A percentile compares a stretch with the other conserved stretches of the same genome.
Conservation (phyloP, 345 rosid genomes). For the Raphanus sativus region DNA sequence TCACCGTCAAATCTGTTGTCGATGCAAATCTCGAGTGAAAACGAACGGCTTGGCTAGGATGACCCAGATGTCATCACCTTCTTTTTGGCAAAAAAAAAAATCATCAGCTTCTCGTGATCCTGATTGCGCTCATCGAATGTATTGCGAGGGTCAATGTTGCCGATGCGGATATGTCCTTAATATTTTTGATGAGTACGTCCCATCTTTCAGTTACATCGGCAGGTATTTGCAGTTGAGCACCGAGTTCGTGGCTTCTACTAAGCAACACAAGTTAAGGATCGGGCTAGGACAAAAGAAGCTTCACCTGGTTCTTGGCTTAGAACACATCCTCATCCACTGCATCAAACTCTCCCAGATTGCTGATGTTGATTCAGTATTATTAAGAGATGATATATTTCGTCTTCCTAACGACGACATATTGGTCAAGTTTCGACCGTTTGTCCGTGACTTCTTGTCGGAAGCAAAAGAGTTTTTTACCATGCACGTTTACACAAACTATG, state of each 20-base stretch:
- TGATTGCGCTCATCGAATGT: conserved; percentile 2
- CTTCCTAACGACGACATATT: neutral
- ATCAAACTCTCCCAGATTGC: neutral
- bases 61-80: neutral
- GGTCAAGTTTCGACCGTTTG: conserved; percentile 23
- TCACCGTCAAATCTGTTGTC: conserved; percentile 4
- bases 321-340: conserved; percentile 14
- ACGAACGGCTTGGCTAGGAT: neutral
- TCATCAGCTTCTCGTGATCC: neutral
- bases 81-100: too few species aligned
- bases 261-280: neutral
- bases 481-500: conserved; percentile 12
- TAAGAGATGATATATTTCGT: conserved; percentile 10
- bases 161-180: conserved; percentile 7
- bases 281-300: conserved; percentile 16
- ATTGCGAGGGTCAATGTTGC: neutral
- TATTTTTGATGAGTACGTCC: neutral
- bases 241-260: neutral
- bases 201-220: conserved; percentile 6
- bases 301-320: conserved; percentile 28
- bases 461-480: conserved; percentile 3
- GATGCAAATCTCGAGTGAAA: neutral
- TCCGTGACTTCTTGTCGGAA: conserved; percentile 1
- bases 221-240: conserved; percentile 15
- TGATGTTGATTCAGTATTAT: neutral